A percentile compares a stretch with the other conserved stretches of the same genome.
These are phyloP conservation scores for Paracoccidioides brasiliensis DNA, from an alignment of 2,329 filamentous ascomycete species.

Conservation along the genomic window DNA sequence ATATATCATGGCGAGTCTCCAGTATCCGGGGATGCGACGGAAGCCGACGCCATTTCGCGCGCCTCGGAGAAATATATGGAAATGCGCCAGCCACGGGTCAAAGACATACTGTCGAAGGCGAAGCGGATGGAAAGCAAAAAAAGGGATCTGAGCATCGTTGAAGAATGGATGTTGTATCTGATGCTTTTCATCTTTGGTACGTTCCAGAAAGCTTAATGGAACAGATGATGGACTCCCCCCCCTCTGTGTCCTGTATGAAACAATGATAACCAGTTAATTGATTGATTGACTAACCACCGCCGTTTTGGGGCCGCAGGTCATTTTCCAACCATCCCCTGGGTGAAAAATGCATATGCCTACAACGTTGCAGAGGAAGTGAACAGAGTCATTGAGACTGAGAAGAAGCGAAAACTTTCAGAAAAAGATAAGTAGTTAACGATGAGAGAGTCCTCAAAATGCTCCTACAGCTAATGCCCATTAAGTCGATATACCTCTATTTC, in stretches of 20 bases:
- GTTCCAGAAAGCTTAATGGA: conserved; percentile 2
- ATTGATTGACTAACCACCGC: not conserved
- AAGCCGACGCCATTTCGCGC: conserved; percentile 14
- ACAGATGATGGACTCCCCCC: not conserved
- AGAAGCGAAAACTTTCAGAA: not conserved
- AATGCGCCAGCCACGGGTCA: conserved; percentile 24
- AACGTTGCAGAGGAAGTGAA: conserved; percentile 11
- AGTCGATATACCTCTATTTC: not conserved
- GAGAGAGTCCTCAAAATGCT: too few relatives aligned
- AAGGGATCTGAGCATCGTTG: conserved; percentile 19
- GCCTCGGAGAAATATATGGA: conserved; percentile 22
- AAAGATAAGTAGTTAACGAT: not conserved
- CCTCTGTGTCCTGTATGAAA: not conserved
- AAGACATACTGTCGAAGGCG: conserved; percentile 21
- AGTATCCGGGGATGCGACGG: conserved; percentile 1
- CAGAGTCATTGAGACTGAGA: conserved; percentile 2
- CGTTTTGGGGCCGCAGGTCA: conserved; percentile 1
- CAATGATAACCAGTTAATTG: not conserved
- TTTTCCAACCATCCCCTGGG: conserved; percentile 9
- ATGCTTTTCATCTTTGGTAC: conserved; percentile 25
- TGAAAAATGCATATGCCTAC: conserved; percentile 6
- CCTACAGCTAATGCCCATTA: not conserved
- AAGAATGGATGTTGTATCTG: conserved; percentile 28
- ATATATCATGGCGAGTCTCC: conserved; percentile 4
- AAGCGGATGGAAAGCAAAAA: conserved; percentile 24